These are phyloP conservation scores for Aspergillus leporis DNA, from an alignment of 495 filamentous ascomycete species.

Conservation along the genomic window DNA sequence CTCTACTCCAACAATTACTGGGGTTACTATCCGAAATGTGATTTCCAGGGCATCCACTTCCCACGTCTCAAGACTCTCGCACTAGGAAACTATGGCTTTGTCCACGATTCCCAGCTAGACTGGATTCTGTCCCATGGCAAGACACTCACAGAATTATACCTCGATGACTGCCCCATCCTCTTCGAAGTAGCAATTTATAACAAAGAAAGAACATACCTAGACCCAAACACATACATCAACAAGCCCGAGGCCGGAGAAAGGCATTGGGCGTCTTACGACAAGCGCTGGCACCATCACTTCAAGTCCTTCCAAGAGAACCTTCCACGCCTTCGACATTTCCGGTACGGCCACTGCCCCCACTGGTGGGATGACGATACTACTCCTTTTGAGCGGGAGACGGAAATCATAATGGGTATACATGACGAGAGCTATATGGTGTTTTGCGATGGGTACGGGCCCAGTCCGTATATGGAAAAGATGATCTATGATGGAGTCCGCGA, in stretches of 20 bases:
- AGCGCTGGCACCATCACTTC: constrained; percentile 27
- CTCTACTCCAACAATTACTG: constrained; percentile 24
- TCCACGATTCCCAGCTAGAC: constrained; percentile 27
- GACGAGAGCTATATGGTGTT: constrained; percentile 18
- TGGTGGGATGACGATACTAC: constrained; percentile 6
- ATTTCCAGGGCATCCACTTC: constrained; percentile 21
- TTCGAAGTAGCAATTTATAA: constrained; percentile 11
- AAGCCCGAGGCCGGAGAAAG: background rate
- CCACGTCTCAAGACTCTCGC: constrained; percentile 24
- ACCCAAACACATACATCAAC: background rate
- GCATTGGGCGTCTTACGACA: constrained; percentile 10
- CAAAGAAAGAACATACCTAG: background rate
- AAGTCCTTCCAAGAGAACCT: constrained; percentile 16
- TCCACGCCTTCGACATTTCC: constrained; percentile 18
- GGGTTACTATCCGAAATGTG: constrained; percentile 25
- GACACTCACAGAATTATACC: constrained; percentile 24
- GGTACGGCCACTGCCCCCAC: constrained; percentile 13
- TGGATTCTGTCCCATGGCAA: constrained; percentile 27
- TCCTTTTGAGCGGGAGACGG: constrained; percentile 20
- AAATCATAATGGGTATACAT: constrained; percentile 10
- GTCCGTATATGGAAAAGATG: constrained; percentile 14
- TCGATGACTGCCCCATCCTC: constrained; percentile 26
- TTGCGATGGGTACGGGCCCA: constrained; percentile 12
- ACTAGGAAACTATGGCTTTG: constrained; percentile 26
- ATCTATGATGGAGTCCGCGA: background rate